Evolutionary conservation across 352 stramenopile genomes (phyloP).

Genomic region (Phytophthora aleatoria): DNA sequence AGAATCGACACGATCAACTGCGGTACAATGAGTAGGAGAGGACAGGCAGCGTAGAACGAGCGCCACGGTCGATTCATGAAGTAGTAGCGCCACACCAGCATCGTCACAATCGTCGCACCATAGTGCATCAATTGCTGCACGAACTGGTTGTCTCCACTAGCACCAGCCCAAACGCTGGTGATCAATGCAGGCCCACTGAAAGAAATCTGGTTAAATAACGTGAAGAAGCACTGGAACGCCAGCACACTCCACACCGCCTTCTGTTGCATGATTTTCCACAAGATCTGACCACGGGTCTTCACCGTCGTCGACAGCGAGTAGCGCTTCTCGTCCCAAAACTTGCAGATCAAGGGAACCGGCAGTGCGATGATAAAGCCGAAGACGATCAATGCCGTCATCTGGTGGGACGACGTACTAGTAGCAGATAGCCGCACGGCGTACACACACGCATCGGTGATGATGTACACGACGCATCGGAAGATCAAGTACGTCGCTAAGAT

Average conservation of each 20-base stretch:
- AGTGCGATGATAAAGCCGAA: constrained; percentile 37
- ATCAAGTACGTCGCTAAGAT: constrained; percentile 52
- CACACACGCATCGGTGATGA: constrained; percentile 26
- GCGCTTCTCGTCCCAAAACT: constrained; percentile 47
- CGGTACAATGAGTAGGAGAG: constrained; percentile 37
- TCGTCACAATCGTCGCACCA: constrained; percentile 29
- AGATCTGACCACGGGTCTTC: constrained; percentile 42
- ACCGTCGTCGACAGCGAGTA: constrained; percentile 49
- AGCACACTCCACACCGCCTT: constrained; percentile 56
- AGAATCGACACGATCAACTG: constrained; percentile 29
- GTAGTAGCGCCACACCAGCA: constrained; percentile 42
- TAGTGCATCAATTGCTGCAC: constrained; percentile 30
- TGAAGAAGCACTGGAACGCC: constrained; percentile 48
- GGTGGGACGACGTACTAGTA: constrained; percentile 13
- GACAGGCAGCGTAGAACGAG: constrained; percentile 33
- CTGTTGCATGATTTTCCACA: constrained; percentile 63
- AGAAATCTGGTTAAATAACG: constrained; percentile 42
- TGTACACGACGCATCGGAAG: constrained; percentile 29
- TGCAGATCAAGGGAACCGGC: constrained; percentile 40
- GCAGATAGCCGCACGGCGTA: constrained; percentile 2
- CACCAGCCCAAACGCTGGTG: constrained; percentile 36
- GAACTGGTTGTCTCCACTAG: constrained; percentile 31
- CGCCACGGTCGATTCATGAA: constrained; percentile 54
- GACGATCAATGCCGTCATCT: constrained; percentile 30
- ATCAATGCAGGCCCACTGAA: constrained; percentile 35